Conservation (phyloP, 495 filamentous ascomycete species). For the Thozetella sp. region DNA sequence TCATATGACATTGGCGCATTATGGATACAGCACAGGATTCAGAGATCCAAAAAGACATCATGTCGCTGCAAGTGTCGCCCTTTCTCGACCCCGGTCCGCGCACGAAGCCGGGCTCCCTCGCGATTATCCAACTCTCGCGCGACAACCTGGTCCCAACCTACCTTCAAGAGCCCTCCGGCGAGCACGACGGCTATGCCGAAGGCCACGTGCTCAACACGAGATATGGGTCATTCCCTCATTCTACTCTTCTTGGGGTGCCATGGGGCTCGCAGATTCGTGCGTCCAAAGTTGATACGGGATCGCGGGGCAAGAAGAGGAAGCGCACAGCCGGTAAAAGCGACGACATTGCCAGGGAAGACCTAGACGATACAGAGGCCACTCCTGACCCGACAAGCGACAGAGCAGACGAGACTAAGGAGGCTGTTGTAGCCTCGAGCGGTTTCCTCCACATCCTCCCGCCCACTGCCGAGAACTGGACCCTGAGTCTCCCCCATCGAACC, state of each 20-base stretch:
- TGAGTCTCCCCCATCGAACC: slow-evolving; percentile 86
- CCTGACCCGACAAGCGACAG: slow-evolving; percentile 15
- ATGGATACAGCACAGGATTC: neutral
- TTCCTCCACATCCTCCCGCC: slow-evolving; percentile 91
- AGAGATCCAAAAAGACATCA: slow-evolving; percentile 9
- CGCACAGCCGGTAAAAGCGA: slow-evolving; percentile 61
- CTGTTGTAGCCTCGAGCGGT: slow-evolving; percentile 70
- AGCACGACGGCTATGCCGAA: slow-evolving; percentile 73
- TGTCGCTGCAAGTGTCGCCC: slow-evolving; percentile 53
- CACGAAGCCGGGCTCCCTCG: slow-evolving; percentile 60
- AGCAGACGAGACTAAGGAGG: slow-evolving; percentile 31
- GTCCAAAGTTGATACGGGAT: slow-evolving; percentile 87
- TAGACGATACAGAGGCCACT: slow-evolving; percentile 19
- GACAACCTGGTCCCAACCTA: slow-evolving; percentile 78
- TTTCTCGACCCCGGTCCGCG: slow-evolving; percentile 67
- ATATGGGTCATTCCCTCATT: slow-evolving; percentile 94
- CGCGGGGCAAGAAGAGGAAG: slow-evolving; percentile 63
- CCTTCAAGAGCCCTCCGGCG: slow-evolving; percentile 60
- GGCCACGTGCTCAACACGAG: slow-evolving; percentile 88
- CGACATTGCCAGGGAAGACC: slow-evolving; percentile 32
- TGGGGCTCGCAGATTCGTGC: slow-evolving; percentile 93
- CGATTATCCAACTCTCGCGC: slow-evolving; percentile 82
- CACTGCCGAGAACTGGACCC: slow-evolving; percentile 92
- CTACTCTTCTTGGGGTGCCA: slow-evolving; percentile 74
- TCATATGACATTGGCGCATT: neutral